A percentile compares a stretch with the other conserved stretches of the same genome.
These are phyloP conservation scores for Suillus ampliporus DNA, from an alignment of 768 basidiomycete genomes.

Conservation along the genomic window DNA sequence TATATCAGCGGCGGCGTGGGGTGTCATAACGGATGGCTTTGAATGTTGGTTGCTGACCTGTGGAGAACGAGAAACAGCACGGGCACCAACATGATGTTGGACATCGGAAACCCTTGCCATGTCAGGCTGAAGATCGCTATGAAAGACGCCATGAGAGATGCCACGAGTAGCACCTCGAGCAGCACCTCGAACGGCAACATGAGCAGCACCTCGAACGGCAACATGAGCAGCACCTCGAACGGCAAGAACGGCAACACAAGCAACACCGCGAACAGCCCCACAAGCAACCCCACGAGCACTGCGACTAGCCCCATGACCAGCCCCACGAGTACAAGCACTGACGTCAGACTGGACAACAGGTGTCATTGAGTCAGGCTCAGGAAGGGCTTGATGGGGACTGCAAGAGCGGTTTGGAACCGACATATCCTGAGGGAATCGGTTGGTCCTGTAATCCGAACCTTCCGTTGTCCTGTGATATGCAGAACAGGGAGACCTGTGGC, in stretches of 20 bases:
- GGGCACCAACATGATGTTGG: neutral
- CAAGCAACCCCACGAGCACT: too few relatives aligned
- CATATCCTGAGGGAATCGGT: neutral
- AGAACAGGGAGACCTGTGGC: neutral
- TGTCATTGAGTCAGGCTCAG: neutral
- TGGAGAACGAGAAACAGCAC: neutral
- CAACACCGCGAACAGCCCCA: neutral
- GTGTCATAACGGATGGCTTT: neutral
- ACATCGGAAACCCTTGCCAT: too few relatives aligned
- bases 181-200: neutral
- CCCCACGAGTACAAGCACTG: too few relatives aligned
- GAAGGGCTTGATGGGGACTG: too few relatives aligned
- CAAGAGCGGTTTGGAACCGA: neutral
- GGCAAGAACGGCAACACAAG: too few relatives aligned
- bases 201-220: neutral
- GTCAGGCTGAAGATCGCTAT: neutral
- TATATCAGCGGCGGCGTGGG: neutral
- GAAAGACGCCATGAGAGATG: neutral
- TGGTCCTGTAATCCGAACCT: neutral
- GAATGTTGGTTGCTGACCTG: neutral
- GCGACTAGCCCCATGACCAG: too few relatives aligned
- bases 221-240: neutral
- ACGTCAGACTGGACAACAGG: neutral
- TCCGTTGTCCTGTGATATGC: neutral
- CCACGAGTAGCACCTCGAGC: neutral